phyloP scores from a whole-genome alignment of 1,139 yeast genomes.

The Lodderomyces beijingensis region DNA sequence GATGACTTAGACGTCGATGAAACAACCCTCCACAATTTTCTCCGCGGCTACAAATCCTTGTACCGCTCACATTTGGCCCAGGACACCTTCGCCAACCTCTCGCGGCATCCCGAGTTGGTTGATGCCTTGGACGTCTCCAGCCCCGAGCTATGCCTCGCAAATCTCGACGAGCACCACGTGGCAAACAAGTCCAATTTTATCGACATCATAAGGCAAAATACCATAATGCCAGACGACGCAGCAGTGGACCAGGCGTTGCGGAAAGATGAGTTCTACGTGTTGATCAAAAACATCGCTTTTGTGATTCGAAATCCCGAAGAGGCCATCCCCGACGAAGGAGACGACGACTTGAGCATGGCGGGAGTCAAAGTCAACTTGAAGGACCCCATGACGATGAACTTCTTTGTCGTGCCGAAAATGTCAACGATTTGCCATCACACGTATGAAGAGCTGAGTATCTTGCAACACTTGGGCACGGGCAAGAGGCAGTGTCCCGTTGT shows the following conservation, averaged over 20 bases:
- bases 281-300: conserved; percentile 23
- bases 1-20: conserved; percentile 10
- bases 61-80: not conserved
- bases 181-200: conserved; percentile 9
- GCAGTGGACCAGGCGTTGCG: not conserved
- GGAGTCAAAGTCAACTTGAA: conserved; percentile 64
- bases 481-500: conserved; percentile 39
- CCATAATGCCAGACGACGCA: conserved; percentile 4
- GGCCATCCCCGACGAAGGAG: conserved; percentile 35
- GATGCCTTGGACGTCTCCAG: conserved; percentile 1
- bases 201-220: conserved; percentile 7
- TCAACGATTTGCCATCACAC: conserved; percentile 57
- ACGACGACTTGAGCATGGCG: conserved; percentile 53
- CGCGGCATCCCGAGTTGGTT: not conserved
- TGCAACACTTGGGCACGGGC: conserved; percentile 20
- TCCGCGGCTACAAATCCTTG: conserved; percentile 1
- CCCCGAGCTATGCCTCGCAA: too few species aligned
- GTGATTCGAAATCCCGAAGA: conserved; percentile 37
- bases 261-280: conserved; percentile 16
- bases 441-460: conserved; percentile 48
- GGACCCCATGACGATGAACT: conserved; percentile 59
- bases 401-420: conserved; percentile 49
- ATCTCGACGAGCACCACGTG: conserved; percentile 16
- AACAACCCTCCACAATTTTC: conserved; percentile 5
- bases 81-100: not conserved